These are phyloP conservation scores for Jimgerdemannia flammicorona DNA, from an alignment of 192 early-diverging fungal species.

Conservation along the genomic window DNA sequence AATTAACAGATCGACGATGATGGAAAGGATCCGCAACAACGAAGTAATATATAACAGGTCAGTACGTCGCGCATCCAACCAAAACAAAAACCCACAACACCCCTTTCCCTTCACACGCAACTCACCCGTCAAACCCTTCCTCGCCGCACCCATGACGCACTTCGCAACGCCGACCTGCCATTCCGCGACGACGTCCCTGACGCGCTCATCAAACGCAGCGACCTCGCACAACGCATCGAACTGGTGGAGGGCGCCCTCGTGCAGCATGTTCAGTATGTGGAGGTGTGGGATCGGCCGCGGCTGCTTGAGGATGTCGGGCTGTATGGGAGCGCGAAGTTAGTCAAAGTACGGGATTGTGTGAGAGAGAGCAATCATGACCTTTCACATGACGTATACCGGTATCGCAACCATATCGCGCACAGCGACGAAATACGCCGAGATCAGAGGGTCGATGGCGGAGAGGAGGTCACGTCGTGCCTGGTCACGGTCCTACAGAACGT, in stretches of 20 bases:
- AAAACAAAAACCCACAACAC: background rate
- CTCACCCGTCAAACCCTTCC: constrained; percentile 11
- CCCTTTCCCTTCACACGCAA: background rate
- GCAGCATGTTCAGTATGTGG: constrained; percentile 28
- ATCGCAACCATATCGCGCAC: background rate
- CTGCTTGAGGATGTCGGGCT: constrained; percentile 31
- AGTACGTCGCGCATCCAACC: background rate
- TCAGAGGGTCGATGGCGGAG: background rate
- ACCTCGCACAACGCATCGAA: constrained; percentile 20
- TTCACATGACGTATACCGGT: background rate
- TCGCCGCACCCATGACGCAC: constrained; percentile 6
- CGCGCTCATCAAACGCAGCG: constrained; percentile 14
- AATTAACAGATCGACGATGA: too few species aligned
- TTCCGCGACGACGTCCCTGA: constrained; percentile 3
- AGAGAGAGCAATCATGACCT: too few species aligned
- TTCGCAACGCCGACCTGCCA: constrained; percentile 20
- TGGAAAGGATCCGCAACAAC: too few species aligned
- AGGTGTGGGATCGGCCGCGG: constrained; percentile 29
- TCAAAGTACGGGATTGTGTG: background rate
- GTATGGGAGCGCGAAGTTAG: background rate
- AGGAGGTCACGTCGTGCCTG: constrained; percentile 2
- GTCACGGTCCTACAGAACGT: constrained; percentile 1
- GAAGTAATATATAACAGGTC: too few species aligned
- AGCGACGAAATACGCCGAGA: constrained; percentile 2
- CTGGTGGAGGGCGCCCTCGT: constrained; percentile 23